Conservation (phyloP, 495 filamentous ascomycete species). For the Cercophora samala region DNA sequence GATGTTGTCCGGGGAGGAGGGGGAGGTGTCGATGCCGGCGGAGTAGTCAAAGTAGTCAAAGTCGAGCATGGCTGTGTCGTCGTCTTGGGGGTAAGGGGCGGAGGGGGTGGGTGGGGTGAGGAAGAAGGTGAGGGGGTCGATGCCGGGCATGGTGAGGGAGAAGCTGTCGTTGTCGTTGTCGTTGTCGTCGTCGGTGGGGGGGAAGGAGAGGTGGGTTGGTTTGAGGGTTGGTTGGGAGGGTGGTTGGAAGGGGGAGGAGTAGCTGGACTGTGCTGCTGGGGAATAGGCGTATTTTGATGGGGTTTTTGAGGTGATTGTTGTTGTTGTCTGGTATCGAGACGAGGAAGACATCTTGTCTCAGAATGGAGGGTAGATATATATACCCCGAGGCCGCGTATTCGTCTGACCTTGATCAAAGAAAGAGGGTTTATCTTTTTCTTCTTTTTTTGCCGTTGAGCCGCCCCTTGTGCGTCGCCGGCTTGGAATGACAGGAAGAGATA, state of each 20-base stretch:
- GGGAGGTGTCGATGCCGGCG: slow-evolving; percentile 45
- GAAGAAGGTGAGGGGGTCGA: slow-evolving; percentile 48
- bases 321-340: too few relatives aligned
- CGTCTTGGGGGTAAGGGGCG: slow-evolving; percentile 24
- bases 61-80: slow-evolving; percentile 40
- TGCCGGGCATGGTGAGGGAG: slow-evolving; percentile 32
- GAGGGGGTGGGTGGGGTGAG: slow-evolving; percentile 41
- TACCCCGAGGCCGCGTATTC: not conserved
- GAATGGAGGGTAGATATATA: slow-evolving; percentile 13
- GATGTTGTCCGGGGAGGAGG: slow-evolving; percentile 35
- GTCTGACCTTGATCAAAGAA: slow-evolving; percentile 9
- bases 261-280: slow-evolving; percentile 24
- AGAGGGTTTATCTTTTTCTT: too few relatives aligned
- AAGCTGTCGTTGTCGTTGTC: slow-evolving; percentile 24
- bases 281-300: not conserved
- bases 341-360: not conserved
- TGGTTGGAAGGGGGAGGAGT: not conserved
- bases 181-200: slow-evolving; percentile 4
- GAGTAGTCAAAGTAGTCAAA: slow-evolving; percentile 49
- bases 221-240: not conserved
- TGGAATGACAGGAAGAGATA: slow-evolving; percentile 24
- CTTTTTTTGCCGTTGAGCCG: not conserved
- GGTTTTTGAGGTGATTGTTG: not conserved
- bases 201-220: not conserved
- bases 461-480: slow-evolving; percentile 24